Evolutionary conservation across 2,329 filamentous ascomycete genomes (phyloP), one percentile per base, ranked within the genome.

Genomic region (Aspergillus chevalieri): DNA sequence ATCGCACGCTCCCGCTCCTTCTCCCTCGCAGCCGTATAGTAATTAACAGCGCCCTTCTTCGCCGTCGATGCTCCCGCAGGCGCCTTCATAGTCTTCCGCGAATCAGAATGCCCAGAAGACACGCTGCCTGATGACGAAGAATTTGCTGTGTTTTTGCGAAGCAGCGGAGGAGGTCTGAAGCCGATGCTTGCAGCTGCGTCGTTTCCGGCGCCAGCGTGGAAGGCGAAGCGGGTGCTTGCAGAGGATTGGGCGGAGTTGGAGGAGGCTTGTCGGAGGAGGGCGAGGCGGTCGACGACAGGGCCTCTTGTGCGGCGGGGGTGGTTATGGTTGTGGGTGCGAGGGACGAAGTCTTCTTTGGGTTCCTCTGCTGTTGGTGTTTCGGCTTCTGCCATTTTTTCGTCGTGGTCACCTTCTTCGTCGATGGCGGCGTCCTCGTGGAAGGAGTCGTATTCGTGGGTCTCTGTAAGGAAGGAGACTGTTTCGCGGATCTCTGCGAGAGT

Each of bases 401-500:
- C 57, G 22, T 65, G 63, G 21, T 61, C 56, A 3, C 83, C 78
- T 53, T 82, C 80, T 56, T 79, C 74, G 47, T 66, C 65, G 8
- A 74, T 74, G 9, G 70, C 70, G 6, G 74, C 74, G 39, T 80
- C 78, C 36, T 76, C 77, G 3, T 78, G 76, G 51, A 75, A 75
- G n/a, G 76, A 79, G 24, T 76, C 75, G 44, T 73, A 75, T 43
- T 77, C 70, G n/a, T 76, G 75, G 36, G 81, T 79, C 46, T 95
- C 90, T 14, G 95, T 83, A 8, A 96, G 78, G 66, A 86, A 87
- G 4, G 88, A 94, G 6, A 96, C 74, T 0, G 87, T 89, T 65
- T 92, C 83, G 49, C 89, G 84, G 54, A 96, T 86, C 62, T 96
- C 89, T 24, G 84, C 82, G 8, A 95, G 74, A 15, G 84, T 87